Conservation (phyloP, 257 asterid genomes). For the Nicotiana otophora region DNA sequence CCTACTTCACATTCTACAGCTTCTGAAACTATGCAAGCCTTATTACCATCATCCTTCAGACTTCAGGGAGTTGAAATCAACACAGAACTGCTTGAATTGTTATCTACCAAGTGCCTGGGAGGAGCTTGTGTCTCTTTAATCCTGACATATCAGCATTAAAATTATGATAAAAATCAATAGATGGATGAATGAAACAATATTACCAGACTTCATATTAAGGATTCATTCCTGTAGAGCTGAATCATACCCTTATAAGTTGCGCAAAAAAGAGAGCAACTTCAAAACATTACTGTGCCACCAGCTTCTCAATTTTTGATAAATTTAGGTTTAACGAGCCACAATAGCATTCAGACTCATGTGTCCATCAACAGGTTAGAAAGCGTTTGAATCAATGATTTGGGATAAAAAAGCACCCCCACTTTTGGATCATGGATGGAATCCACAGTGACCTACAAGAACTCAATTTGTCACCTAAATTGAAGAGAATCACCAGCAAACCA, state of each 20-base stretch:
- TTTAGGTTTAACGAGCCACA: slow-evolving; percentile 15
- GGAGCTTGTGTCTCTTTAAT: neutral
- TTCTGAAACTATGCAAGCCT: neutral
- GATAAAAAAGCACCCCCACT: slow-evolving; percentile 62
- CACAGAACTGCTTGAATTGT: neutral
- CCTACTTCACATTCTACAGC: neutral
- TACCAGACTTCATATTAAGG: neutral
- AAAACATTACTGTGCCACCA: neutral
- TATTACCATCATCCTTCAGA: neutral
- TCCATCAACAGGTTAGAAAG: slow-evolving; percentile 46
- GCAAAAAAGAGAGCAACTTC: neutral
- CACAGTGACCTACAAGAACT: slow-evolving; percentile 60
- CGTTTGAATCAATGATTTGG: slow-evolving; percentile 63
- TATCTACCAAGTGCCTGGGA: neutral
- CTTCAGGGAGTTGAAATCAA: neutral
- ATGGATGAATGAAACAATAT: neutral
- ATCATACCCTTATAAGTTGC: neutral
- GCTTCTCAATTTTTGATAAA: neutral
- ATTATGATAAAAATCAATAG: neutral
- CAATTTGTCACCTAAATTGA: neutral
- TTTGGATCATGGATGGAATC: slow-evolving; percentile 59
- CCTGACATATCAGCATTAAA: neutral
- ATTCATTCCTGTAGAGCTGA: neutral
- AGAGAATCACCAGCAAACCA: neutral
- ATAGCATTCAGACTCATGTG: slow-evolving; percentile 10